These are phyloP conservation scores for Wickerhamomyces chambardii DNA, from an alignment of 805 yeast species.

Conservation along the genomic window DNA sequence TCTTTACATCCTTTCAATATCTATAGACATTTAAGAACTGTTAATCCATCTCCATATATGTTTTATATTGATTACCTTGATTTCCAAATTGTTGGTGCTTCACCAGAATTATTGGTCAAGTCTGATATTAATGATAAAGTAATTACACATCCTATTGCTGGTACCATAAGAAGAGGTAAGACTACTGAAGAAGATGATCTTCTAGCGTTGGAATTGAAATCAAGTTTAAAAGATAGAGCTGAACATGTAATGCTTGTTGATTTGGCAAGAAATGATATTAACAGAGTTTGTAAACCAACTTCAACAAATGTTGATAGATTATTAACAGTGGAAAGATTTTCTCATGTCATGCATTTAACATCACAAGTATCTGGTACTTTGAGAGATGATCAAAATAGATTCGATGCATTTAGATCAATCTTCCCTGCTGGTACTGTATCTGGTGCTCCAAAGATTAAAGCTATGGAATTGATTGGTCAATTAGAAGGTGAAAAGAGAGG, in stretches of 20 bases:
- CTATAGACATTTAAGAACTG: conserved; percentile 88
- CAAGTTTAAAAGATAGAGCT: conserved; percentile 86
- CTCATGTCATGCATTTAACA: conserved; percentile 95
- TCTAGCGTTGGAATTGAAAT: conserved; percentile 63
- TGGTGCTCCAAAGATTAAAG: conserved; percentile 96
- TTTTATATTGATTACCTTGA: conserved; percentile 88
- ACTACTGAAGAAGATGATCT: conserved; percentile 88
- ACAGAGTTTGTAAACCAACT: conserved; percentile 84
- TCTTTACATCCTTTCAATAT: conserved; percentile 94
- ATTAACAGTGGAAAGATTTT: conserved; percentile 84
- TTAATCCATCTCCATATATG: conserved; percentile 95
- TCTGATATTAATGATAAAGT: conserved; percentile 64
- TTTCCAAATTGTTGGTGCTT: conserved; percentile 95
- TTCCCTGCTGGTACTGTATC: conserved; percentile 99
- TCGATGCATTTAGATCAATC: conserved; percentile 95
- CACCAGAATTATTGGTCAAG: conserved; percentile 90
- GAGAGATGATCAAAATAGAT: conserved; percentile 75
- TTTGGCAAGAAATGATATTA: conserved; percentile 92
- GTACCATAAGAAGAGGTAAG: conserved; percentile 86
- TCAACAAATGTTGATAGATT: conserved; percentile 83
- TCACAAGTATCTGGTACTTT: conserved; percentile 91
- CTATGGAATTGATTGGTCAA: conserved; percentile 91
- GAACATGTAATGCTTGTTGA: conserved; percentile 99
- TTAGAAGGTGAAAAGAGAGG: conserved; percentile 91
- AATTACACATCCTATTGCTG: conserved; percentile 96